These are phyloP conservation scores for Haematococcus lacustris DNA, from an alignment of 139 green algal genomes.

Conservation along the genomic window DNA sequence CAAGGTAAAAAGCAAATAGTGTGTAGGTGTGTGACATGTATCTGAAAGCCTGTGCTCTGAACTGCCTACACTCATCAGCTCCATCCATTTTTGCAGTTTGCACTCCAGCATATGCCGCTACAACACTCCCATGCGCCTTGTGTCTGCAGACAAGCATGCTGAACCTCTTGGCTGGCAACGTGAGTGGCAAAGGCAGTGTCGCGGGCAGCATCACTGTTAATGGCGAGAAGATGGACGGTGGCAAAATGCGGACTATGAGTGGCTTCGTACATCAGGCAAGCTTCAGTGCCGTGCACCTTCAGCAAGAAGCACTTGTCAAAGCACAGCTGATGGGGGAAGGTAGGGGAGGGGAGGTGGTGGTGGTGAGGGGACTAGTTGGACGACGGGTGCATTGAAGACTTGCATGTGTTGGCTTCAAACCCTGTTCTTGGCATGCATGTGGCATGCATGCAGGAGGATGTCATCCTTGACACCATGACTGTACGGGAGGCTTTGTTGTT, in stretches of 20 bases:
- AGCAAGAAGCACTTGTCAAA: too few relatives aligned
- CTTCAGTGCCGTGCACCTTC: too few relatives aligned
- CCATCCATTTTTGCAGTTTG: not conserved
- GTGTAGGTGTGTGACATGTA: not conserved
- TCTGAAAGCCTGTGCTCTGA: too few relatives aligned
- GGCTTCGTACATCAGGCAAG: slow-evolving; percentile 18
- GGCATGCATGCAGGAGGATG: too few relatives aligned
- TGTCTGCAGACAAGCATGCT: slow-evolving; percentile 9
- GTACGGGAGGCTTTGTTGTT: slow-evolving; percentile 14
- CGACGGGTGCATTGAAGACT: too few relatives aligned
- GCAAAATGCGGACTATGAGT: slow-evolving; percentile 9
- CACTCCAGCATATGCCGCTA: not conserved
- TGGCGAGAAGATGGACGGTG: not conserved
- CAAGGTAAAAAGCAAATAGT: slow-evolving; percentile 1
- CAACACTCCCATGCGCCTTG: not conserved
- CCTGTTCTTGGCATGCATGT: too few relatives aligned
- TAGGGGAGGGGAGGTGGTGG: too few relatives aligned
- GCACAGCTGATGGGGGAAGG: too few relatives aligned
- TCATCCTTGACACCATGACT: slow-evolving; percentile 26
- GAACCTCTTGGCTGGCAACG: slow-evolving; percentile 13
- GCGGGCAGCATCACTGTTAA: slow-evolving; percentile 8
- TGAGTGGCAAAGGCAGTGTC: not conserved
- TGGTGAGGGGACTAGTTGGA: too few relatives aligned
- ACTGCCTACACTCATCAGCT: too few relatives aligned
- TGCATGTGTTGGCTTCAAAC: too few relatives aligned